phyloP scores from a whole-genome alignment of 208 protist genomes.

The Tetramitus jugosus region DNA sequence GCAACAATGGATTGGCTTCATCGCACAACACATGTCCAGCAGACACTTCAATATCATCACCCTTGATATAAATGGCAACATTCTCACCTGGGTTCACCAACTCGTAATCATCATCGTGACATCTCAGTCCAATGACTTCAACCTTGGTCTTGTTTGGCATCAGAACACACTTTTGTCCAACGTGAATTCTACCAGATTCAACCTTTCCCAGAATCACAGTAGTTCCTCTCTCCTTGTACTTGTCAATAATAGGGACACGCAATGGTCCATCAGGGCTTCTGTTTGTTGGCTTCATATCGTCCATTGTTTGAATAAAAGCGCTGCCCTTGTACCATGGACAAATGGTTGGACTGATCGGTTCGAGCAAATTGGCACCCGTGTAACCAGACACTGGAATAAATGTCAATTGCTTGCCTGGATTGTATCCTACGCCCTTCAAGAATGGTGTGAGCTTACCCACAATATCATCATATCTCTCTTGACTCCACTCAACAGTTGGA shows the following conservation, averaged over 20 bases:
- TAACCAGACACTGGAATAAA: constrained; percentile 93
- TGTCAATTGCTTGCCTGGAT: constrained; percentile 62
- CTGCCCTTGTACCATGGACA: constrained; percentile 75
- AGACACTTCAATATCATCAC: neutral
- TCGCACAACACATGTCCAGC: neutral
- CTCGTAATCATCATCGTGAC: neutral
- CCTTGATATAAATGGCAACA: neutral
- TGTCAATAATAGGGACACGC: constrained; percentile 82
- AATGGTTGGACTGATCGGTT: constrained; percentile 49
- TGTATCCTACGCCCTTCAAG: constrained; percentile 85
- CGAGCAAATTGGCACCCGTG: constrained; percentile 81
- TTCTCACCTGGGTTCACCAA: neutral
- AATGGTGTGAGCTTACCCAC: constrained; percentile 83
- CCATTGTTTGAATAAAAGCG: constrained; percentile 78
- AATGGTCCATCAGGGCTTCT: constrained; percentile 67
- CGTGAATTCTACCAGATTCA: constrained; percentile 74
- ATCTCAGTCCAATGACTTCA: neutral
- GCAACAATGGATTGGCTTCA: neutral
- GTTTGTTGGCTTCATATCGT: constrained; percentile 64
- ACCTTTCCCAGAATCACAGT: constrained; percentile 84
- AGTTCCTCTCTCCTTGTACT: constrained; percentile 88
- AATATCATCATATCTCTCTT: constrained; percentile 91
- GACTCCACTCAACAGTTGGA: constrained; percentile 74
- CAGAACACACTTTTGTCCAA: constrained; percentile 62
- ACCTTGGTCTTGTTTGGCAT: constrained; percentile 43